These are phyloP conservation scores for Mangifera indica DNA, from an alignment of 345 rosid species.

Conservation along the genomic window DNA sequence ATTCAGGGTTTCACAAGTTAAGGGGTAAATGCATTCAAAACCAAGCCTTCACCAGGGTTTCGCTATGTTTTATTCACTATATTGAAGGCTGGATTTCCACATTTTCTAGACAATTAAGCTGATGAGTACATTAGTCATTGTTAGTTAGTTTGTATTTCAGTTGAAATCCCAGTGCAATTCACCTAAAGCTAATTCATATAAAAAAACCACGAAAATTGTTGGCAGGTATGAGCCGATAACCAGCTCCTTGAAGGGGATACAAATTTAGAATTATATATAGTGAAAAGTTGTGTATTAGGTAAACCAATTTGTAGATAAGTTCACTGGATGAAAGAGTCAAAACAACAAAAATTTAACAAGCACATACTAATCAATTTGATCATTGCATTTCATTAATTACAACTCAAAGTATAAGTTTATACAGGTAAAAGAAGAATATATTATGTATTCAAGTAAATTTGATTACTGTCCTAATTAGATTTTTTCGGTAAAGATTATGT, in stretches of 20 bases:
- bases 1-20: no score
- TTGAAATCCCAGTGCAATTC: not conserved
- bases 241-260: slow-evolving; percentile 11
- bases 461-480: not conserved
- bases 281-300: slow-evolving; percentile 11
- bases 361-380: no score
- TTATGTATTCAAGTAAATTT: no score
- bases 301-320: not conserved
- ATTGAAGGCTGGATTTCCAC: not conserved
- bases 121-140: not conserved
- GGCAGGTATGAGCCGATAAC: not conserved
- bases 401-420: no score
- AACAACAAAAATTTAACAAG: not conserved
- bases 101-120: not conserved
- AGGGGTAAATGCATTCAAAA: no score
- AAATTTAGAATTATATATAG: not conserved
- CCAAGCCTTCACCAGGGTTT: no score
- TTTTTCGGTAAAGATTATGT: not conserved
- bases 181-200: not conserved
- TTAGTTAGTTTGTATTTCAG: not conserved
- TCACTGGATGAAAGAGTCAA: slow-evolving; percentile 12
- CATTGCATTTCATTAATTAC: no score
- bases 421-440: not conserved
- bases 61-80: no score
- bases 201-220: no score